phyloP scores from a whole-genome alignment of 2,329 filamentous ascomycete species.

The Aspergillus awamori region DNA sequence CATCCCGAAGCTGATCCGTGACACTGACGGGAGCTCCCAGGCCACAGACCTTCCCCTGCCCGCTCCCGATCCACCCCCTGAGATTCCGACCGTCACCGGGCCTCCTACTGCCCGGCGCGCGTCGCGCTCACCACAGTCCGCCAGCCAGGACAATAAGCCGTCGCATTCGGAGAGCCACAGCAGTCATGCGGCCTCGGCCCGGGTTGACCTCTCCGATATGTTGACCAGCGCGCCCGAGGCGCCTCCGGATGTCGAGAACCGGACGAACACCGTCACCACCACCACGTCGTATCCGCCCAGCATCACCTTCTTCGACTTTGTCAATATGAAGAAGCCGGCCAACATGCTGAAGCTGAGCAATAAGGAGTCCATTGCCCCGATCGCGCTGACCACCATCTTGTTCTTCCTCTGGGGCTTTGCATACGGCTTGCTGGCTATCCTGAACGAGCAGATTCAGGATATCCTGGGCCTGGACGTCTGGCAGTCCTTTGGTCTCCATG shows the following conservation, averaged over 20 bases:
- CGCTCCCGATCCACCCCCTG: constrained; percentile 1
- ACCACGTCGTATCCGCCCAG: constrained; percentile 35
- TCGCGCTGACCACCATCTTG: constrained; percentile 71
- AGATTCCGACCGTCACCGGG: constrained; percentile 15
- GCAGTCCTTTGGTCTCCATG: constrained; percentile 55
- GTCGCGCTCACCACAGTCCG: constrained; percentile 14
- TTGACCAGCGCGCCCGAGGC: constrained; percentile 52
- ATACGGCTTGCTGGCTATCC: constrained; percentile 80
- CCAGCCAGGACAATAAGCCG: constrained; percentile 14
- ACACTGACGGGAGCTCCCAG: constrained; percentile 39
- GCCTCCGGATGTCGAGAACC: constrained; percentile 35
- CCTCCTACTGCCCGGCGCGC: constrained; percentile 12
- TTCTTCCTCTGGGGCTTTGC: constrained; percentile 92
- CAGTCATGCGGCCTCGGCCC: constrained; percentile 4
- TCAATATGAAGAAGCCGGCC: constrained; percentile 59
- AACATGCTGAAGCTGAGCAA: constrained; percentile 63
- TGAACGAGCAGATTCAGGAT: constrained; percentile 67
- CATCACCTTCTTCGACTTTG: constrained; percentile 64
- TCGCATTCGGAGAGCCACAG: constrained; percentile 24
- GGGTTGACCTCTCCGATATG: constrained; percentile 55
- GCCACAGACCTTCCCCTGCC: constrained; percentile 17
- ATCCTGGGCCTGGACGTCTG: constrained; percentile 47
- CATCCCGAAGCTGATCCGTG: constrained; percentile 59
- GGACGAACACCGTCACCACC: constrained; percentile 43
- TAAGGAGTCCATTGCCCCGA: constrained; percentile 59